A percentile compares a stretch with the other conserved stretches of the same genome.
phyloP scores from a whole-genome alignment of 257 asterid species.

The Coffea canephora region DNA sequence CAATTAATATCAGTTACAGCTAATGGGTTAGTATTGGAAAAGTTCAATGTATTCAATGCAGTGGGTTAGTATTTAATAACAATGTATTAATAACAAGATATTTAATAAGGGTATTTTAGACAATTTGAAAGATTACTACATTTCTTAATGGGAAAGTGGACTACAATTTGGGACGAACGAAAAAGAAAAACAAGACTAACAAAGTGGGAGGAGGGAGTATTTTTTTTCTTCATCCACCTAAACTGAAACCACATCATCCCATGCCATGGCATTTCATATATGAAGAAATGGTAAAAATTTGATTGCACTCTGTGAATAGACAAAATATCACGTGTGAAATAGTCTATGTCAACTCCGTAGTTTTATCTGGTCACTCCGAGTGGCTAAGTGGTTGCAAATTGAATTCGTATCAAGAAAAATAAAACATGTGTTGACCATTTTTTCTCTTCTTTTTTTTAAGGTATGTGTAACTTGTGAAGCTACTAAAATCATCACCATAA shows the following conservation, averaged over 20 bases:
- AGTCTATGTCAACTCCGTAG: slow-evolving; percentile 14
- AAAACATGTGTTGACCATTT: too few relatives aligned
- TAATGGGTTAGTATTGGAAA: too few relatives aligned
- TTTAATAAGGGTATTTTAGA: too few relatives aligned
- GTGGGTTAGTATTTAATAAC: too few relatives aligned
- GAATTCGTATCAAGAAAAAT: background rate
- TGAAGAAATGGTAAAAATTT: background rate
- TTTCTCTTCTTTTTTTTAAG: background rate
- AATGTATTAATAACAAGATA: too few relatives aligned
- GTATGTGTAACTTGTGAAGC: background rate
- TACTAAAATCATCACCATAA: background rate
- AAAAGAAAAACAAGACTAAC: too few relatives aligned
- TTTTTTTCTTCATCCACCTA: background rate
- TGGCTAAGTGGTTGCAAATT: background rate
- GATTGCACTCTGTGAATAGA: background rate
- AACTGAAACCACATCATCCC: background rate
- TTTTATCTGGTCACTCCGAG: background rate
- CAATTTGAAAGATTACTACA: too few relatives aligned
- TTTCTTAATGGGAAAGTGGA: too few relatives aligned
- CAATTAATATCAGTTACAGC: too few relatives aligned
- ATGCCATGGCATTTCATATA: background rate
- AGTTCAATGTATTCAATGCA: too few relatives aligned
- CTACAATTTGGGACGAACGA: too few relatives aligned
- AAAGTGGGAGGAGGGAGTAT: too few relatives aligned
- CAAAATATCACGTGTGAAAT: slow-evolving; percentile 2